Evolutionary conservation across 208 protist genomes (phyloP).

Genomic region (Crithidia sp.): DNA sequence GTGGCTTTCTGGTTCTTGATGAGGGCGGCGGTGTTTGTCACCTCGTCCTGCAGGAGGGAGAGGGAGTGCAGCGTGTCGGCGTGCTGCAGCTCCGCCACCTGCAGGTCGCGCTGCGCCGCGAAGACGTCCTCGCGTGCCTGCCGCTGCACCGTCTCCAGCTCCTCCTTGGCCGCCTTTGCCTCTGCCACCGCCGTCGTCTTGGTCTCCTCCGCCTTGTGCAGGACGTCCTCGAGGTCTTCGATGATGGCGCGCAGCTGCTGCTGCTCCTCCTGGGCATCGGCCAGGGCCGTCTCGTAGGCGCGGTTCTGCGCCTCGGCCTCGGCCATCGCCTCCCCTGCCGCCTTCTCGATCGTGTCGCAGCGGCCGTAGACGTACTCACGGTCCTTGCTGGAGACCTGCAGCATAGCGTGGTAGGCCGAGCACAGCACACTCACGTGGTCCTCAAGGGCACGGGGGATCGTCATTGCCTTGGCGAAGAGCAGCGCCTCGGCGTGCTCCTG

Average conservation of each 20-base stretch:
- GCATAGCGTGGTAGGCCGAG: conserved; percentile 34
- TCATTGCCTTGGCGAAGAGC: conserved; percentile 60
- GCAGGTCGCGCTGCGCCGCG: conserved; percentile 49
- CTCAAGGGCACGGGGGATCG: conserved; percentile 43
- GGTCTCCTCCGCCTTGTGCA: conserved; percentile 33
- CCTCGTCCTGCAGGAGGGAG: conserved; percentile 34
- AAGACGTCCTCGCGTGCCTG: conserved; percentile 54
- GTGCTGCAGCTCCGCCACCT: conserved; percentile 53
- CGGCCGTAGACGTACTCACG: conserved; percentile 44
- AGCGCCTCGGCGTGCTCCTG: conserved; percentile 47
- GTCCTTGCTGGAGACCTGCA: conserved; percentile 37
- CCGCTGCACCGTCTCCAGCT: conserved; percentile 29
- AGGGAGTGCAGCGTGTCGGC: conserved; percentile 46
- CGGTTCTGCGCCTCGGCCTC: conserved; percentile 62
- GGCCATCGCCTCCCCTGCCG: conserved; percentile 62
- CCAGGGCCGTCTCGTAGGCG: conserved; percentile 50
- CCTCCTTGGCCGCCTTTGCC: conserved; percentile 33
- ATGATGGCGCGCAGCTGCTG: conserved; percentile 53
- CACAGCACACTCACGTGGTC: conserved; percentile 37
- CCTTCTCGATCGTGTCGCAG: conserved; percentile 58
- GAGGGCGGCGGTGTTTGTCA: conserved; percentile 31
- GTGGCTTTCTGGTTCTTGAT: conserved; percentile 50
- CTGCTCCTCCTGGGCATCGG: conserved; percentile 65
- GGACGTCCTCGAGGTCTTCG: conserved; percentile 37
- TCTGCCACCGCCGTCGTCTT: conserved; percentile 36